A percentile compares a stretch with the other conserved stretches of the same genome.
Conservation (phyloP, 2,329 filamentous ascomycete genomes). For the Penicillium concentricum region DNA sequence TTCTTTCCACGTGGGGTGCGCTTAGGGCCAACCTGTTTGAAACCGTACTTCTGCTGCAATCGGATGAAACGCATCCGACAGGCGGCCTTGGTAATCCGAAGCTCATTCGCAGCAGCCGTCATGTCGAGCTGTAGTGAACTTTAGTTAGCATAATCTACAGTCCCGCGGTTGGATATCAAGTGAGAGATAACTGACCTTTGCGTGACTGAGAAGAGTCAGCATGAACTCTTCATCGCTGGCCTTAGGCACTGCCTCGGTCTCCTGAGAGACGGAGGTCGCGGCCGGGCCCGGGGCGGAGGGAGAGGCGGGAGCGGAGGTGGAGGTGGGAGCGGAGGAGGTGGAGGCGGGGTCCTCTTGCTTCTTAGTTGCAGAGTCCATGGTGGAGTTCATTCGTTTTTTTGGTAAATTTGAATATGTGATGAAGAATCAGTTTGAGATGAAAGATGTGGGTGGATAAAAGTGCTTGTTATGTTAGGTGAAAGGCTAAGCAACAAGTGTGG, state of each 20-base stretch:
- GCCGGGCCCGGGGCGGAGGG: too few species aligned
- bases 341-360: too few species aligned
- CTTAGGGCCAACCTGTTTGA: background rate
- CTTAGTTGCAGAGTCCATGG: fast-evolving
- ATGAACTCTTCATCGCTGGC: background rate
- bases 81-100: too few species aligned
- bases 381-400: background rate
- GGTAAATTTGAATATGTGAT: background rate
- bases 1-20: background rate
- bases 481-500: background rate
- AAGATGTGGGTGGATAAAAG: background rate
- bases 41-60: fast-evolving
- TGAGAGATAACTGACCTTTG: background rate
- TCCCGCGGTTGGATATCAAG: background rate
- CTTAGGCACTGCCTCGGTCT: background rate
- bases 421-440: too few species aligned
- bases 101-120: too few species aligned
- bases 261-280: too few species aligned
- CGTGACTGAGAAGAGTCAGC: fast-evolving
- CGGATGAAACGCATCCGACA: background rate
- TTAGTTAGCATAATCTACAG: background rate
- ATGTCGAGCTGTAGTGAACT: background rate
- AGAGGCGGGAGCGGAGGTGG: too few species aligned
- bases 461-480: background rate
- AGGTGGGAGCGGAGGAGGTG: too few species aligned